Base-by-base conservation (phyloP, 108 stramenopile genomes). In the Stephanodiscus minutulus region DNA sequence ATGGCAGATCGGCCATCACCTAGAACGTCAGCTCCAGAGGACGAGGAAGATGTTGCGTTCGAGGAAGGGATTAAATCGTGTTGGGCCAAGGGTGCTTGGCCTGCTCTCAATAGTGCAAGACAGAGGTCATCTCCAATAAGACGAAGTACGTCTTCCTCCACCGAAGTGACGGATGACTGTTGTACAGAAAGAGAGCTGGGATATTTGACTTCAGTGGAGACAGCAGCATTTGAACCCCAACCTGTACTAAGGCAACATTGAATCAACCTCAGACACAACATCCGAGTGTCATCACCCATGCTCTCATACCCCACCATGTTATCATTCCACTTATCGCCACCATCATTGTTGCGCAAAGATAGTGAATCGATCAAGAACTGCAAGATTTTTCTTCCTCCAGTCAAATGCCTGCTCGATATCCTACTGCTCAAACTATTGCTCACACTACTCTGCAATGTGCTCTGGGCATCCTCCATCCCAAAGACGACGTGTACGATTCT, bases 51-150 rank as follows among this genome's bases (percentile, higher is more conserved):
- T 43, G 43, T 47, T 25, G 60, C 4, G 13, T 17, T 15, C 20
- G 69, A 21, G 36, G 39, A 48, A 46, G 82, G 68, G 21, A 50
- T 49, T 33, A 61, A 73, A 58, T 82, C 86, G 17, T 87, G 85
- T 53, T 90, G 81, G 1, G 85, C 84, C 89, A 88, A 94, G 65
- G 91, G 86, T 7, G 89, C 87, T 69, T 94, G 93, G 24, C 93
- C 93, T 2, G 86, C 87, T 74, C 87, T 88, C 20, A 94, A 63
- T 20, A 94, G 73, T 7, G 91, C 81, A 21, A 94, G 74, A 80
- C 93, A 91, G 53, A 94, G 82, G 69, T 94, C 91, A 79, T 94
- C 93, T 70, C 87, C 85, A 50, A 94, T 70, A 56, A 89, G 74
- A n/a, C 58, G 69, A 36, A 92, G 53, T 49, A 67, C 56, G 33